Conservation (phyloP, 2,329 filamentous ascomycete species). For the Exophiala dermatitidis region DNA sequence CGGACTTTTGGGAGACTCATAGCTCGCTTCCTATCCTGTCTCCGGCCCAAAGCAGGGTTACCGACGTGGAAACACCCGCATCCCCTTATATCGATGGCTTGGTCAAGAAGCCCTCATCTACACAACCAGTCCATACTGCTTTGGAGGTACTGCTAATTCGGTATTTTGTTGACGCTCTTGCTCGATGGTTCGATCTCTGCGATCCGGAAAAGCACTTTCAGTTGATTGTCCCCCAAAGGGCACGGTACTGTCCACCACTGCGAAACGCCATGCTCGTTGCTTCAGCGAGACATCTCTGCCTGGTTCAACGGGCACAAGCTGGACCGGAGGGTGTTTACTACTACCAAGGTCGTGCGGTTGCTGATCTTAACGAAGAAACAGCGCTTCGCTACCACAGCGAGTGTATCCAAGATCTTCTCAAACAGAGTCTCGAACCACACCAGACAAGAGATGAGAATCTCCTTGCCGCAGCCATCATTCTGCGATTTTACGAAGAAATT, state of each 20-base stretch:
- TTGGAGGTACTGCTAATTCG: slow-evolving; percentile 16
- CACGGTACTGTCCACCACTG: slow-evolving; percentile 36
- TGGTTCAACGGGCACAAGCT: slow-evolving; percentile 24
- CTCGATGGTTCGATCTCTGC: slow-evolving; percentile 37
- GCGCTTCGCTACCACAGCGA: slow-evolving; percentile 38
- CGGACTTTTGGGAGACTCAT: neutral
- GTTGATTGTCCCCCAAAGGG: slow-evolving; percentile 37
- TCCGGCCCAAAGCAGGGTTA: neutral
- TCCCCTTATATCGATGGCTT: slow-evolving; percentile 2
- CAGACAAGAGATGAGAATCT: slow-evolving; percentile 35
- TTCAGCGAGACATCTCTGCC: slow-evolving; percentile 35
- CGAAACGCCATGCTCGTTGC: slow-evolving; percentile 36
- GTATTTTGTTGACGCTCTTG: slow-evolving; percentile 27
- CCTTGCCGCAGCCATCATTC: slow-evolving; percentile 35
- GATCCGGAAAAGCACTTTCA: slow-evolving; percentile 39
- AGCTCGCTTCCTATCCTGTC: neutral
- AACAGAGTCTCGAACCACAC: slow-evolving; percentile 33
- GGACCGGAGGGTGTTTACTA: slow-evolving; percentile 3
- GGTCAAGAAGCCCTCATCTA: slow-evolving; percentile 7
- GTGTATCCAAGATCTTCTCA: slow-evolving; percentile 37
- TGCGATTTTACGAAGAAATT: slow-evolving; percentile 39
- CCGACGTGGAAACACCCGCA: neutral
- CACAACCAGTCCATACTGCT: neutral
- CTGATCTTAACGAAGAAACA: slow-evolving; percentile 32
- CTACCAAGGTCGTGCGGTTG: slow-evolving; percentile 26